phyloP scores from a whole-genome alignment of 306 rosid genomes.

The Dalbergia cultrata region DNA sequence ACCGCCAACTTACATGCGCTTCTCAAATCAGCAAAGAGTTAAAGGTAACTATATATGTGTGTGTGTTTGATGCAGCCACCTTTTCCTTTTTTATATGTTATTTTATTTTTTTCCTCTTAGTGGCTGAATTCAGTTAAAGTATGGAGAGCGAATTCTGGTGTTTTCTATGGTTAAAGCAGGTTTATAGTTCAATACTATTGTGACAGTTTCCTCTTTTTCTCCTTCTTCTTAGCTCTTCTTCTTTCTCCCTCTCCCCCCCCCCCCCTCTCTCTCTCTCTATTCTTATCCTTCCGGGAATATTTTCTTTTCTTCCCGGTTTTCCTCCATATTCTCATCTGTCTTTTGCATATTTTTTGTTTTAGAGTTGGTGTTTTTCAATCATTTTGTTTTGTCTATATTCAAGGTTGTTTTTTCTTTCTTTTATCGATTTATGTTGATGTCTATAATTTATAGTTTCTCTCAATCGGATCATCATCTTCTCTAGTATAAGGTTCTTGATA shows the following conservation, averaged over 20 bases:
- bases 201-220: slow-evolving; percentile 59
- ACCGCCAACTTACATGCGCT: slow-evolving; percentile 62
- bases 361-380: slow-evolving; percentile 26
- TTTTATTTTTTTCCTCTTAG: slow-evolving; percentile 12
- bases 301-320: slow-evolving; percentile 7
- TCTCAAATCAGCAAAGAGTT: slow-evolving; percentile 57
- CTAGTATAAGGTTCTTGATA: slow-evolving; percentile 30
- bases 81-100: slow-evolving; percentile 54
- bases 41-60: slow-evolving; percentile 59
- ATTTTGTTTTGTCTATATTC: slow-evolving; percentile 14
- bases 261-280: background rate
- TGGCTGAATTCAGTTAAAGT: slow-evolving; percentile 75
- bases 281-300: background rate
- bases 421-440: background rate
- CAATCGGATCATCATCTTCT: slow-evolving; percentile 40
- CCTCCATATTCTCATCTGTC: slow-evolving; percentile 53
- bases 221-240: background rate
- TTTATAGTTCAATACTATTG: slow-evolving; percentile 63
- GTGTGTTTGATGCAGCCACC: slow-evolving; percentile 60
- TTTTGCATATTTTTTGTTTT: slow-evolving; percentile 39
- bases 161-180: slow-evolving; percentile 71
- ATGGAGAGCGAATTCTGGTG: slow-evolving; percentile 57
- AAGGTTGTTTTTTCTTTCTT: background rate
- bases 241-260: slow-evolving; percentile 18
- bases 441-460: slow-evolving; percentile 1